Evolutionary conservation across 116 monocot genomes (phyloP).

Genomic region (Trichopus zeylanicus): DNA sequence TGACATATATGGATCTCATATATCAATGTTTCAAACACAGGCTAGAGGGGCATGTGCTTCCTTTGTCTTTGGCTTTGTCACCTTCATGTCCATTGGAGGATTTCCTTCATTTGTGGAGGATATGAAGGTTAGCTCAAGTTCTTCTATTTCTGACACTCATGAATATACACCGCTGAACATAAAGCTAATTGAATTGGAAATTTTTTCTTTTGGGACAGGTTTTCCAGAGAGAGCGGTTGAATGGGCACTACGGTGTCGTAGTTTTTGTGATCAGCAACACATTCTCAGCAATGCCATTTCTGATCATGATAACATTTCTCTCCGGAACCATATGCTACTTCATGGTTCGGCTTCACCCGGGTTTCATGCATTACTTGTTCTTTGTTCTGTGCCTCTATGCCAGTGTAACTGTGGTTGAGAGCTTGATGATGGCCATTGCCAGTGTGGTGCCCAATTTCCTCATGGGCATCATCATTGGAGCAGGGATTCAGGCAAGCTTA

Average conservation of each 20-base stretch:
- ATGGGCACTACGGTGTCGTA: constrained; percentile 62
- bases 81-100: constrained; percentile 77
- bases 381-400: constrained; percentile 44
- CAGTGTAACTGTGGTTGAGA: constrained; percentile 57
- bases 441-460: constrained; percentile 63
- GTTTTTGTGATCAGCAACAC: constrained; percentile 47
- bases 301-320: constrained; percentile 37
- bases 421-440: constrained; percentile 79
- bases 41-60: constrained; percentile 59
- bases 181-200: background rate
- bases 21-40: constrained; percentile 20
- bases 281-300: constrained; percentile 45
- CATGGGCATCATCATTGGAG: constrained; percentile 75
- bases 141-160: background rate
- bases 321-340: constrained; percentile 40
- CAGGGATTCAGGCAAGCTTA: constrained; percentile 66
- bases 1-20: no score
- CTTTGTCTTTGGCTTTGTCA: constrained; percentile 52
- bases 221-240: constrained; percentile 52
- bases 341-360: constrained; percentile 32
- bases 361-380: constrained; percentile 36
- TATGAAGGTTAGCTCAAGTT: constrained; percentile 37
- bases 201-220: constrained; percentile 24
- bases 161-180: background rate
- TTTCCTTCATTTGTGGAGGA: constrained; percentile 83